Base-by-base conservation (phyloP, 75 land plant species). In the Cupressus sempervirens region DNA sequence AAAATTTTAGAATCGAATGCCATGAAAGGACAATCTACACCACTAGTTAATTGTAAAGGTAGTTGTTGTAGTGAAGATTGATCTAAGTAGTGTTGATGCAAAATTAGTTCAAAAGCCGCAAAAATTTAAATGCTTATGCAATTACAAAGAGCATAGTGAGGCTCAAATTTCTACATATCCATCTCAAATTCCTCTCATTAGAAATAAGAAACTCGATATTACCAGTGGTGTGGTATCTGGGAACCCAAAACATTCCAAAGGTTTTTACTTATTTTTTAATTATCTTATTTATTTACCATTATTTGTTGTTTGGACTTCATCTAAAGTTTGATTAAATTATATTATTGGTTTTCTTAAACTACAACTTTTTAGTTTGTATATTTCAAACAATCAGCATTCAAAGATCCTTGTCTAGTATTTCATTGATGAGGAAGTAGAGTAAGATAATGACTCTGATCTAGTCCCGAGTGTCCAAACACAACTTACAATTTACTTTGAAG, bases 351-450 rank as follows among this genome's bases (percentile, higher is more conserved):
- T 62, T 62, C 67, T 20, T 62, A 62, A 23, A 23, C 12, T 50
- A 50, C 52, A 50, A n/a, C 20, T 77, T 41, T 77, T 26, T 77
- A 9, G n/a, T 41, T 43, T 40, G 26, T 23, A 77, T 7, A 18
- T 48, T 86, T 12, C 87, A 94, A 94, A 88, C 83, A 86, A 91
- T 48, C 83, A 76, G 67, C 87, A 81, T 58, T 82, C 73, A 18
- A 84, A 56, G 77, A 35, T 84, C 29, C 62, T 81, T 45, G 92
- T 85, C 34, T 87, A 82, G 45, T 84, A 40, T 23, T 95, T 89
- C 56, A 89, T 98, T 86, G 98, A 98, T 56, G 97, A 96, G 81
- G 99, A 98, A 89, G 98, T 95, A 48, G 98, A 98, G 99, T 98
- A 93, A 88, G 96, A 82, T 1, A 36, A 36, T n/a, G 36, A 80